A percentile compares a stretch with the other conserved stretches of the same genome.
These are phyloP conservation scores for Myxozyma udenii DNA, from an alignment of 805 yeast species.

Conservation along the genomic window DNA sequence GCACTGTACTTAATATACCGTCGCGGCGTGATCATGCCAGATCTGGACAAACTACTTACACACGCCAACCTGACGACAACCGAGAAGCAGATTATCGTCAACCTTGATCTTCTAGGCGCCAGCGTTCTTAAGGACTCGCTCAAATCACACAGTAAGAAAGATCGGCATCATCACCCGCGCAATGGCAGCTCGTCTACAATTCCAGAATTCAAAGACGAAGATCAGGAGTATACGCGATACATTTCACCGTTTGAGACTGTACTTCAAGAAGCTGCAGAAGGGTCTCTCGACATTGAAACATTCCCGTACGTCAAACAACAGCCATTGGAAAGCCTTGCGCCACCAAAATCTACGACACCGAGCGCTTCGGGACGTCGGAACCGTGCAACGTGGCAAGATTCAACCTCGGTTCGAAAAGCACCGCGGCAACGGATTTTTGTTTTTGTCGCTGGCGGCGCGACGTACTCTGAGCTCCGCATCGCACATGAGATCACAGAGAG, in stretches of 20 bases:
- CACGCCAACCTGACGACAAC: constrained; percentile 48
- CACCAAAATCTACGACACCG: constrained; percentile 6
- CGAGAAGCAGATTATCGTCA: constrained; percentile 52
- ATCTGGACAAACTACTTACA: constrained; percentile 63
- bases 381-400: constrained; percentile 26
- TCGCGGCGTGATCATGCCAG: constrained; percentile 74
- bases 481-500: constrained; percentile 64
- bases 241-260: constrained; percentile 66
- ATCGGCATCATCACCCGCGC: not conserved
- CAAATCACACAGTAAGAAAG: constrained; percentile 28
- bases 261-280: constrained; percentile 49
- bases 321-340: constrained; percentile 43
- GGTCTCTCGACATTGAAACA: constrained; percentile 51
- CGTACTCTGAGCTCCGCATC: constrained; percentile 75
- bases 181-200: not conserved
- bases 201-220: constrained; percentile 21
- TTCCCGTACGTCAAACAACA: constrained; percentile 78
- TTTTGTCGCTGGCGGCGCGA: constrained; percentile 85
- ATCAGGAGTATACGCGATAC: constrained; percentile 52
- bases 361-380: constrained; percentile 10
- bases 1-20: constrained; percentile 73
- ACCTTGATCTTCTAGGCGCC: constrained; percentile 59
- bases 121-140: constrained; percentile 48
- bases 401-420: not conserved
- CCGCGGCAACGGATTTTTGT: constrained; percentile 67